Evolutionary conservation across 2,329 filamentous ascomycete species (phyloP).

Genomic region (Pseudogymnoascus verrucosus): DNA sequence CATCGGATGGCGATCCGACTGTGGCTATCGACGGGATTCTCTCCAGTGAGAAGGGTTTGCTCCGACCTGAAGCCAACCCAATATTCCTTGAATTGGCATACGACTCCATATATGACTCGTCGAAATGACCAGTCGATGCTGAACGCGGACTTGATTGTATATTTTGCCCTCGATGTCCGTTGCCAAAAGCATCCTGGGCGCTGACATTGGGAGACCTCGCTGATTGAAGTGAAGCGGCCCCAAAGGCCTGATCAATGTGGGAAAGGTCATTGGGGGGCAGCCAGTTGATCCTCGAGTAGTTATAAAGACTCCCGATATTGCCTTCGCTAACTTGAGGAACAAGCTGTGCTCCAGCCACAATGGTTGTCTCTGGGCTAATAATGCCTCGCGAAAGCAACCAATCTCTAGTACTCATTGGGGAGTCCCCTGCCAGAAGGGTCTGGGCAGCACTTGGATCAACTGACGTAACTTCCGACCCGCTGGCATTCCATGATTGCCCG

Average conservation of each 20-base stretch:
- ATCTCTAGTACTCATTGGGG: background rate
- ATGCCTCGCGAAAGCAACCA: background rate
- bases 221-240: background rate
- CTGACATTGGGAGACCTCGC: background rate
- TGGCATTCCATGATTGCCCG: slow-evolving; percentile 6
- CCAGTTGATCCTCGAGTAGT: slow-evolving; percentile 11
- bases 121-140: background rate
- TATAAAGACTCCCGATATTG: slow-evolving; percentile 9
- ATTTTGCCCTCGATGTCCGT: background rate
- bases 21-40: background rate
- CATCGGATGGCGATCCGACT: background rate
- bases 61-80: background rate
- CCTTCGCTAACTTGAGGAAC: slow-evolving; percentile 10
- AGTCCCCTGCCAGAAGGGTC: background rate
- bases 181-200: background rate
- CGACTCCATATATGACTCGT: background rate
- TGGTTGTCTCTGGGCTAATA: slow-evolving; percentile 4
- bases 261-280: background rate
- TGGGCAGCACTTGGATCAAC: background rate
- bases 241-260: background rate
- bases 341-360: slow-evolving; percentile 7
- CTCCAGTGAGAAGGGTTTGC: background rate
- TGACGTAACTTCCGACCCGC: background rate
- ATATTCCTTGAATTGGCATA: background rate
- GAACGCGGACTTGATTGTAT: background rate